Percentiles rank a stretch among this genome's conserved stretches.
phyloP scores from a whole-genome alignment of 352 stramenopile species.

The Saprolegnia parasitica region DNA sequence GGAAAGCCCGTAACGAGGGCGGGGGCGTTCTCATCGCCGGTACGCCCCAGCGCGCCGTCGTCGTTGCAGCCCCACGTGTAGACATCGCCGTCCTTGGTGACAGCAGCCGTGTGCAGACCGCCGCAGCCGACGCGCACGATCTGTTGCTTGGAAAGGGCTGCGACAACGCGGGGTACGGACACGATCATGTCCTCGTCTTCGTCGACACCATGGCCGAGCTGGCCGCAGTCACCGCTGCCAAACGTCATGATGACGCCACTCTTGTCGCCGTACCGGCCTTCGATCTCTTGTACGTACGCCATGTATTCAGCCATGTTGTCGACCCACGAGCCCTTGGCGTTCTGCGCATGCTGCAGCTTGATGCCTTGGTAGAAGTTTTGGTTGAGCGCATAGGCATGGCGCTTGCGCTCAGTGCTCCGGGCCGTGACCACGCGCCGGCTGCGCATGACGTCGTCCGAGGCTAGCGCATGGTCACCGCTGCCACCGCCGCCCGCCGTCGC shows the following conservation, averaged over 20 bases:
- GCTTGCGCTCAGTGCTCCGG: constrained; percentile 35
- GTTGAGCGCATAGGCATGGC: constrained; percentile 65
- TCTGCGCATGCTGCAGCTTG: constrained; percentile 57
- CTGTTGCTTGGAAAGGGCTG: constrained; percentile 37
- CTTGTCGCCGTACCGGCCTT: constrained; percentile 49
- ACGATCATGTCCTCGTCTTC: constrained; percentile 75
- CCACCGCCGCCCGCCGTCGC: neutral
- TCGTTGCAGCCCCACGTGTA: constrained; percentile 95
- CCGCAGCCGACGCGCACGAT: constrained; percentile 82
- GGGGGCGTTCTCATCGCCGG: constrained; percentile 74
- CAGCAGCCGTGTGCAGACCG: constrained; percentile 87
- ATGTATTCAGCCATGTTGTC: constrained; percentile 82
- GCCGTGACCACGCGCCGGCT: constrained; percentile 31
- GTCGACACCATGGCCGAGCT: constrained; percentile 88
- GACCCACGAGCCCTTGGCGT: constrained; percentile 56
- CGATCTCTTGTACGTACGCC: constrained; percentile 54
- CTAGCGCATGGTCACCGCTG: constrained; percentile 10
- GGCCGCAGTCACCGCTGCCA: constrained; percentile 88
- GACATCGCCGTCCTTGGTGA: constrained; percentile 82
- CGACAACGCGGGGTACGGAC: constrained; percentile 57
- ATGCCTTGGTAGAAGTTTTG: constrained; percentile 57
- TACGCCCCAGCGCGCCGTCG: constrained; percentile 85
- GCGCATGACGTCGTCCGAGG: constrained; percentile 39
- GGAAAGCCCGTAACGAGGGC: constrained; percentile 54
- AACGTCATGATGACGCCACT: constrained; percentile 64